phyloP scores from a whole-genome alignment of 768 basidiomycete species.

The Cantharellus anzutake region DNA sequence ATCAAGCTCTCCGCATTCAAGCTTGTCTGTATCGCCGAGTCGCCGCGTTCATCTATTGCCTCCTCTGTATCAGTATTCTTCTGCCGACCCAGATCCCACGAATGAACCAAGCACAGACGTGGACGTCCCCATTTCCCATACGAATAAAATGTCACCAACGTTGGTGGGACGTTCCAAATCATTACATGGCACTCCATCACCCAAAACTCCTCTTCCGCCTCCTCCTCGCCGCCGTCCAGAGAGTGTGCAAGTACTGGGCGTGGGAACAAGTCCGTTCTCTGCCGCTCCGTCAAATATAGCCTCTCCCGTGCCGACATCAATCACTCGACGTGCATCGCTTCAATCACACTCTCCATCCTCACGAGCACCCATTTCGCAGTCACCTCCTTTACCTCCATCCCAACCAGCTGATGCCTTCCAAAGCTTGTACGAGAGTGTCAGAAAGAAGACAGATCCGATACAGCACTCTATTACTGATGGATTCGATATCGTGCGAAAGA shows the following conservation, averaged over 20 bases:
- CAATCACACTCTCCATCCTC: neutral
- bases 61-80: neutral
- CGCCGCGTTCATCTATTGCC: neutral
- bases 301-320: neutral
- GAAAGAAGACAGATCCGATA: neutral
- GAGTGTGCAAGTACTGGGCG: neutral
- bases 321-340: neutral
- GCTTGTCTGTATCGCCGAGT: neutral
- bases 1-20: neutral
- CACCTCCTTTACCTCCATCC: neutral
- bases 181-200: neutral
- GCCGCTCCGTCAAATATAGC: neutral
- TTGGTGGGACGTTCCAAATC: neutral
- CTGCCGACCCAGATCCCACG: neutral
- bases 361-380: neutral
- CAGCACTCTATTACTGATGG: neutral
- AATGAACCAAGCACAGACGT: too few species aligned
- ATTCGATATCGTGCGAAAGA: neutral
- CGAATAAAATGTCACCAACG: neutral
- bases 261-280: neutral
- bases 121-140: too few species aligned
- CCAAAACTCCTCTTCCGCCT: neutral
- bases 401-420: neutral
- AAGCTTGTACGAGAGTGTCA: neutral
- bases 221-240: neutral